Evolutionary conservation across 2,329 filamentous ascomycete genomes (phyloP).

Genomic region (Exophiala oligosperma): DNA sequence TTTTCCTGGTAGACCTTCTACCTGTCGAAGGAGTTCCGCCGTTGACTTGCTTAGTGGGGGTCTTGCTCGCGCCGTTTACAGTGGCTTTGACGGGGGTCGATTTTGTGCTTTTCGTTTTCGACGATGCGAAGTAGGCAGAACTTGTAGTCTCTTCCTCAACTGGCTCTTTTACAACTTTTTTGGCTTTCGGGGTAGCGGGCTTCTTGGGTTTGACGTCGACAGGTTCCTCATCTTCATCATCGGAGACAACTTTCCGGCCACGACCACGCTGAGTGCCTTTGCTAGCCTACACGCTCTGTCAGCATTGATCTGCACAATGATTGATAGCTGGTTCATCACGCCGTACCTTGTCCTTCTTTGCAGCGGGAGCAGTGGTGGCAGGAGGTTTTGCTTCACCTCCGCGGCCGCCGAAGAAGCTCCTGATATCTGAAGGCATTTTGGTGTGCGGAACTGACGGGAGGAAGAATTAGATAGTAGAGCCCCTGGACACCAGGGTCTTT

Average conservation of each 20-base stretch:
- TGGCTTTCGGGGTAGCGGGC: conserved; percentile 36
- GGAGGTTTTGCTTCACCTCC: conserved; percentile 41
- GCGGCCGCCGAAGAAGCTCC: conserved; percentile 84
- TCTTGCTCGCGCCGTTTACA: conserved; percentile 20
- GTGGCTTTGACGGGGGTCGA: conserved; percentile 27
- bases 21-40: conserved; percentile 29
- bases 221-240: conserved; percentile 70
- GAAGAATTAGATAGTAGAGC: no score
- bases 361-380: conserved; percentile 5
- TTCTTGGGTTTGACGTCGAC: conserved; percentile 36
- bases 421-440: conserved; percentile 79
- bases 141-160: conserved; percentile 60
- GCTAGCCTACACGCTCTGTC: neutral
- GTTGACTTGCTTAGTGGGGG: conserved; percentile 33
- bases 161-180: conserved; percentile 42
- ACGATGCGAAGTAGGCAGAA: conserved; percentile 62
- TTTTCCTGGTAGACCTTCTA: conserved; percentile 31
- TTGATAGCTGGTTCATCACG: neutral
- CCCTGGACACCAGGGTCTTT: no score
- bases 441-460: neutral
- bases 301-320: neutral
- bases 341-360: conserved; percentile 10
- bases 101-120: conserved; percentile 51
- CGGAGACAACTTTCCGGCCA: conserved; percentile 70
- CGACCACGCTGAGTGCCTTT: conserved; percentile 11